Evolutionary conservation across 2,329 filamentous ascomycete genomes (phyloP).

Genomic region (Lizonia empirigonia): DNA sequence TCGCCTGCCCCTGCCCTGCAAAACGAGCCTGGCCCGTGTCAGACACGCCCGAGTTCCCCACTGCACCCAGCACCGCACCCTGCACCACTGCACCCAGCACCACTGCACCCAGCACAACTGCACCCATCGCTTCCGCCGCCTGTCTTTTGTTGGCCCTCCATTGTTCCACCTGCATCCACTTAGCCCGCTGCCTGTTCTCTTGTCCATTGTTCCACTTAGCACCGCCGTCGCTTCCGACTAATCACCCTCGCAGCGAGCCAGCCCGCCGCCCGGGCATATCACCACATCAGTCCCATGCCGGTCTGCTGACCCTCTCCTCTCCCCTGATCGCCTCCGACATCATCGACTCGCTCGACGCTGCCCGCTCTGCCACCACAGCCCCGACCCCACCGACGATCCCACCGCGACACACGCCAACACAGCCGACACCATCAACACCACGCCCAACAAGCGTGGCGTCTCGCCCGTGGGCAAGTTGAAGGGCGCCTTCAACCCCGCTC

Average conservation of each 20-base stretch:
- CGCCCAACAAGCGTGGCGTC: conserved; percentile 60
- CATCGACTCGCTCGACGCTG: conserved; percentile 41
- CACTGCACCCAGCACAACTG: conserved; percentile 17
- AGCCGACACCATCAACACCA: conserved; percentile 39
- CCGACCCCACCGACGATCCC: conserved; percentile 33
- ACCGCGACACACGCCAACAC: conserved; percentile 40
- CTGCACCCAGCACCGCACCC: conserved; percentile 11
- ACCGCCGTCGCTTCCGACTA: conserved; percentile 32
- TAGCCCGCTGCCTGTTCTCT: not conserved
- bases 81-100: conserved; percentile 19
- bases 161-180: not conserved
- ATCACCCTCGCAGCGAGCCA: conserved; percentile 34
- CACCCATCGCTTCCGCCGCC: conserved; percentile 7
- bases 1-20: conserved; percentile 10
- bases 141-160: not conserved
- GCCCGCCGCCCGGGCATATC: conserved; percentile 49
- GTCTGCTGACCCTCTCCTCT: conserved; percentile 57
- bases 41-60: conserved; percentile 30
- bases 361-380: conserved; percentile 44
- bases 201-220: conserved; percentile 15
- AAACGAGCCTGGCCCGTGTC: conserved; percentile 10
- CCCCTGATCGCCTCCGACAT: conserved; percentile 52
- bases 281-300: conserved; percentile 56
- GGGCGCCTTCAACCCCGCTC: conserved; percentile 65
- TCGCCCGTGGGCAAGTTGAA: conserved; percentile 75